Conservation (phyloP, 2,329 filamentous ascomycete species). For the Neophaeococcomyces aloes region DNA sequence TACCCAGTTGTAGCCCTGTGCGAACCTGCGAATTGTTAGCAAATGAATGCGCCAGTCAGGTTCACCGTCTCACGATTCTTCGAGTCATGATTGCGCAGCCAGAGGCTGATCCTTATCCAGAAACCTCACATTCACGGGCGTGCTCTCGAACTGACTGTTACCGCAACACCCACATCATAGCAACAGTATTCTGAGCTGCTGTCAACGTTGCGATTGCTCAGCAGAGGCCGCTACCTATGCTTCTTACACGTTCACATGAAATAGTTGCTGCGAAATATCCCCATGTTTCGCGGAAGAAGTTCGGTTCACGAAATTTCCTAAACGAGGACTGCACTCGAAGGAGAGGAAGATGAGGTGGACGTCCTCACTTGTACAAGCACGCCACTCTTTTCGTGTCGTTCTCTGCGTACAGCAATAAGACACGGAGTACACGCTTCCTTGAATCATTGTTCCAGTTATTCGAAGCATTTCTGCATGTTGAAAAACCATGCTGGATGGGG, state of each 20-base stretch:
- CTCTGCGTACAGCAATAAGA: too few relatives aligned
- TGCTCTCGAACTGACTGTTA: background rate
- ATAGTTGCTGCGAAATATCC: too few relatives aligned
- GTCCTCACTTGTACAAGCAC: too few relatives aligned
- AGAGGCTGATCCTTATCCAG: background rate
- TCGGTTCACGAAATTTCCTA: too few relatives aligned
- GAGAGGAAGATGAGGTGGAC: too few relatives aligned
- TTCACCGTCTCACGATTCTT: slow-evolving; percentile 4
- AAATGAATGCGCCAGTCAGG: background rate
- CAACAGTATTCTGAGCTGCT: background rate
- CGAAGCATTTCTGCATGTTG: slow-evolving; percentile 1
- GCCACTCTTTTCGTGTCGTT: too few relatives aligned
- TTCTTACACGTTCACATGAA: too few relatives aligned
- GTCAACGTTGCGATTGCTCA: background rate
- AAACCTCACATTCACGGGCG: slow-evolving; percentile 5
- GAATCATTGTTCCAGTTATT: background rate
- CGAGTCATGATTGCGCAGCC: slow-evolving; percentile 9
- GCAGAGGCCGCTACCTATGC: background rate
- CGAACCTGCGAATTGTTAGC: slow-evolving; percentile 34
- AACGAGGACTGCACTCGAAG: too few relatives aligned
- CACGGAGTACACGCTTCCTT: too few relatives aligned
- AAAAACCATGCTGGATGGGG: background rate
- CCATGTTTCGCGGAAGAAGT: too few relatives aligned
- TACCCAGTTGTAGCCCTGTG: slow-evolving; percentile 64
- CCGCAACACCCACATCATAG: background rate